Evolutionary conservation across 768 basidiomycete species (phyloP).

Genomic region (Suillus fuscotomentosus): DNA sequence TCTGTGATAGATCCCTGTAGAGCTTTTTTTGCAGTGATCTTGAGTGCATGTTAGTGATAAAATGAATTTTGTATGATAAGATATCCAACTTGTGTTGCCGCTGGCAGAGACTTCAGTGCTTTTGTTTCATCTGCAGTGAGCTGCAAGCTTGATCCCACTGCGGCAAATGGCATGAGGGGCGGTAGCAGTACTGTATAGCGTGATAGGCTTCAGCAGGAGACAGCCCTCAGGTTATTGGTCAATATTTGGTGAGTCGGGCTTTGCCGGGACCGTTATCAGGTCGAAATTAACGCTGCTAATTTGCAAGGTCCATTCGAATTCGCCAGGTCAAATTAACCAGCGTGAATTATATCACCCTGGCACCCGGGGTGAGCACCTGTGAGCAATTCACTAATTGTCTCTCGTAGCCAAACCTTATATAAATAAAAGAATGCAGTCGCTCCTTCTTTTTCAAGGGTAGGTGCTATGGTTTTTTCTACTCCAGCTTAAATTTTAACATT

Average conservation of each 20-base stretch:
- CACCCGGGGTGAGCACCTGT: too few relatives aligned
- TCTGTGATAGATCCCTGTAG: neutral
- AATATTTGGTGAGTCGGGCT: neutral
- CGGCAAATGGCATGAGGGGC: neutral
- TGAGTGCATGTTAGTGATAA: neutral
- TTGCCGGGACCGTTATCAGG: too few relatives aligned
- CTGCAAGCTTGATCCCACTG: neutral
- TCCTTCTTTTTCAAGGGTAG: too few relatives aligned
- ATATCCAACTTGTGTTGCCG: neutral
- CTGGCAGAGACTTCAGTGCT: neutral
- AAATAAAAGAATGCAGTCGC: too few relatives aligned
- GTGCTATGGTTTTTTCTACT: too few relatives aligned
- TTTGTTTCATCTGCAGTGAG: neutral
- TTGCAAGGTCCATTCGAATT: too few relatives aligned
- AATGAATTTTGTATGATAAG: neutral
- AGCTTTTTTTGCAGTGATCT: neutral
- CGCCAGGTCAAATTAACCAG: too few relatives aligned
- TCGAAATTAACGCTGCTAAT: too few relatives aligned
- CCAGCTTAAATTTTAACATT: too few relatives aligned
- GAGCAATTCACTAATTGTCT: too few relatives aligned
- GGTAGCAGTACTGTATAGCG: neutral
- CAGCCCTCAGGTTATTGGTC: neutral
- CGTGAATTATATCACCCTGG: too few relatives aligned
- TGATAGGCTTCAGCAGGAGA: neutral
- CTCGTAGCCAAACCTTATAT: too few relatives aligned